Base-by-base conservation (phyloP, 106 monocot species). In the Dendrobium catenatum region DNA sequence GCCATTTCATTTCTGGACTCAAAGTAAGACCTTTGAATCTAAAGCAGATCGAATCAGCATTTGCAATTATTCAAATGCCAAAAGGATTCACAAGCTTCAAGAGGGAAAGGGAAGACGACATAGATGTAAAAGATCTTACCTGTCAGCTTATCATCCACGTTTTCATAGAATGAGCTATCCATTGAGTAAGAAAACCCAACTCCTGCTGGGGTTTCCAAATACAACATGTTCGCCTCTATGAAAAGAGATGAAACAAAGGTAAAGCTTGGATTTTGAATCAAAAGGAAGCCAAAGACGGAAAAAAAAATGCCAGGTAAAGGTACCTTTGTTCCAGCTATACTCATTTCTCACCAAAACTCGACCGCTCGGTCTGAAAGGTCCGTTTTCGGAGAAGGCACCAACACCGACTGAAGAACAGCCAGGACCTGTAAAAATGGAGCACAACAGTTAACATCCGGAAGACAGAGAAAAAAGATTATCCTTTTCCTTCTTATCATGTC, bases 271-370 rank as follows among this genome's bases (percentile, higher is more conserved):
- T 24, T 77, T 82, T 68, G 9, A 47, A 77, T 27, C 61, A 77
- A 73, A 46, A 68, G 2, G 72, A 33, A 78, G 68, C 66, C 17
- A 48, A 76, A 66, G 58, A 81, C 41, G 42, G 1, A 37, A 76
- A 64, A 68, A 22, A 64, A 22, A 22, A 64, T 0, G 73, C 13
- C 2, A 20, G 4, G 2, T 20, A 41, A 29, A 20, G 13, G 5
- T 44, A 99, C 98, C 98, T 99, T 87, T 99, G 83, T 99, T 99
- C 98, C 98, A 99, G 81, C 98, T 99, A 84, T 95, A 83, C 82
- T 91, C 93, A 84, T 99, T 99, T 66, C 73, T 91, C 85, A 91
- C 86, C 67, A 99, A 83, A 76, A 83, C 55, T 33, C 86, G 80
- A 20, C 95, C 89, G 82, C 88, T 95, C 20, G 98, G 98, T 67